Conservation (phyloP, 495 filamentous ascomycete species). For the Neurospora sp. region DNA sequence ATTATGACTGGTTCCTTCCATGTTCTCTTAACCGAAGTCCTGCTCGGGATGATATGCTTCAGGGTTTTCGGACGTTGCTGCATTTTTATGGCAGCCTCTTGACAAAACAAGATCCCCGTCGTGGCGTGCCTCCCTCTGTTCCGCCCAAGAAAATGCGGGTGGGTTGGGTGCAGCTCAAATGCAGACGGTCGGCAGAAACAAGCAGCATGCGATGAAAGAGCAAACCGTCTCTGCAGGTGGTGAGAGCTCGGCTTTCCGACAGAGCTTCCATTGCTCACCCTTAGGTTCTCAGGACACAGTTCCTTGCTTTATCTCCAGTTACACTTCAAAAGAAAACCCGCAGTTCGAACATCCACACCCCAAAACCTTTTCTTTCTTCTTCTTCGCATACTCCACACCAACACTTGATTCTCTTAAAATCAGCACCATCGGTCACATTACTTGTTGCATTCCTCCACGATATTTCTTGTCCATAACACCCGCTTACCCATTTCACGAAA, state of each 20-base stretch:
- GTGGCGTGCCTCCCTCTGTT: too few species aligned
- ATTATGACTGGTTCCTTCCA: background rate
- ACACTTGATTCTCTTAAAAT: background rate
- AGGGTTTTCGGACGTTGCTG: background rate
- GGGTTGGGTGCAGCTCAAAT: background rate
- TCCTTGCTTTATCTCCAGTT: background rate
- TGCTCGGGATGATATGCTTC: background rate
- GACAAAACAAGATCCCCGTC: background rate
- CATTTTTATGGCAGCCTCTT: background rate
- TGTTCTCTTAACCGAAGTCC: background rate
- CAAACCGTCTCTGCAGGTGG: background rate
- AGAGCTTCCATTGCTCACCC: background rate
- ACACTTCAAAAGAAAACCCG: background rate
- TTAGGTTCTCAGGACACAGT: background rate
- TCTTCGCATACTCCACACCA: background rate
- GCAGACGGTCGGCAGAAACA: background rate
- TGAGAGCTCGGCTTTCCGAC: background rate
- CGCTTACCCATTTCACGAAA: background rate
- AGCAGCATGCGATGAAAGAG: background rate
- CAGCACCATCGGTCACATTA: background rate
- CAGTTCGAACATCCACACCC: background rate
- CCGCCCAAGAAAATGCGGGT: background rate
- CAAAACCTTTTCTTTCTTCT: background rate
- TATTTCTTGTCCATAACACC: background rate
- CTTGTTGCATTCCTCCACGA: background rate